Conservation (phyloP, 768 basidiomycete species). For the Hypsizygus marmoreus region DNA sequence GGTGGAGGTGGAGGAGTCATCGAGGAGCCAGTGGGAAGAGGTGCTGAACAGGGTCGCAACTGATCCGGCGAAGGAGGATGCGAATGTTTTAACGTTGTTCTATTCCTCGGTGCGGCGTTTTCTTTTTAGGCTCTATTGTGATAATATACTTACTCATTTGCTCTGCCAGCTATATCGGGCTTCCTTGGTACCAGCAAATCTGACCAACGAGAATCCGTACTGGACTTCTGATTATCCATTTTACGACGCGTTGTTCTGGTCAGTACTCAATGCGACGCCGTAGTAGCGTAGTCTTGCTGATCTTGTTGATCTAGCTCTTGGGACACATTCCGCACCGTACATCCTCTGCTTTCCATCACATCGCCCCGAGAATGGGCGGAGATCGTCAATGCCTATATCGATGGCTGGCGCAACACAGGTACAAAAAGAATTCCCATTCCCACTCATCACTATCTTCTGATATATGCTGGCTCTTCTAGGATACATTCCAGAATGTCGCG, state of each 20-base stretch:
- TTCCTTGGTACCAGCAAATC: slow-evolving; percentile 51
- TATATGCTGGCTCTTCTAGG: slow-evolving; percentile 27
- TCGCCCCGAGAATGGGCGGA: slow-evolving; percentile 48
- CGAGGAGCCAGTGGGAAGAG: slow-evolving; percentile 43
- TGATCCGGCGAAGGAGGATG: slow-evolving; percentile 37
- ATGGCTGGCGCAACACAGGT: slow-evolving; percentile 53
- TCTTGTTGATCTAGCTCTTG: slow-evolving; percentile 39
- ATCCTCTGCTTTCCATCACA: slow-evolving; percentile 48
- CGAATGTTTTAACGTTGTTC: slow-evolving; percentile 43
- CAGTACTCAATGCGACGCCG: slow-evolving; percentile 7
- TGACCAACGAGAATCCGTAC: slow-evolving; percentile 53
- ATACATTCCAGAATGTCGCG: slow-evolving; percentile 51
- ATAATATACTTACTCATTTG: neutral
- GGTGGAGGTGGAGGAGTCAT: slow-evolving; percentile 39
- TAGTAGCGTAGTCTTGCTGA: neutral
- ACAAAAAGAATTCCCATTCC: no score
- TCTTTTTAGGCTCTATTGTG: neutral
- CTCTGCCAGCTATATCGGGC: slow-evolving; percentile 45
- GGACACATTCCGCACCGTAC: slow-evolving; percentile 56
- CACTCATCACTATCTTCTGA: neutral
- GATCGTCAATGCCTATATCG: slow-evolving; percentile 50
- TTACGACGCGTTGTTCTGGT: slow-evolving; percentile 56
- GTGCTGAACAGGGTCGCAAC: slow-evolving; percentile 39
- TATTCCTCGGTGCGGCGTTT: slow-evolving; percentile 50
- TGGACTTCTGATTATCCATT: slow-evolving; percentile 49